Percentiles rank a stretch among this genome's conserved stretches.
Conservation (phyloP, 306 rosid genomes). For the Geum urbanum region DNA sequence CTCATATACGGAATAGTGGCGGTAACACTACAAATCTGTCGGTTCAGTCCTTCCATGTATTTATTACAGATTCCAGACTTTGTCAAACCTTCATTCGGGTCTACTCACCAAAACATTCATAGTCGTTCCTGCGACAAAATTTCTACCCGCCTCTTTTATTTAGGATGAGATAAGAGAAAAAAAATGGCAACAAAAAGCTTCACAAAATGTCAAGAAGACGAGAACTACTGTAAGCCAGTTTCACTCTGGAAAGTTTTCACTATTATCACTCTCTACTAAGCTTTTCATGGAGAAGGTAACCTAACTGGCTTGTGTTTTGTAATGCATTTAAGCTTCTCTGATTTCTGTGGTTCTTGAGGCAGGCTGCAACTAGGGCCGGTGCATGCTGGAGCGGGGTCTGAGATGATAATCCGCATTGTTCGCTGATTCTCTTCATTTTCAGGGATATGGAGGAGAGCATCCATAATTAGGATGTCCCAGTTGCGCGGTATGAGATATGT, state of each 20-base stretch:
- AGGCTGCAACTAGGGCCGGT: slow-evolving; percentile 41
- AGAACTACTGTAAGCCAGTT: background rate
- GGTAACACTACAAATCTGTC: background rate
- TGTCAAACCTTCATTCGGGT: background rate
- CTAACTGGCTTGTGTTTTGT: slow-evolving; percentile 8
- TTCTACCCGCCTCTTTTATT: background rate
- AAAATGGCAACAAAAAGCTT: background rate
- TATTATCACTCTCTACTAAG: background rate
- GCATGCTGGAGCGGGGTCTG: slow-evolving; percentile 48
- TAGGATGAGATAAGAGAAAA: background rate
- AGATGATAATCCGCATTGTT: slow-evolving; percentile 59
- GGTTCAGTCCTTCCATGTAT: too few species aligned
- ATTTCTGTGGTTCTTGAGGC: slow-evolving; percentile 30
- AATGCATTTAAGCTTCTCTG: slow-evolving; percentile 32
- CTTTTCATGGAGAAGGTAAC: background rate
- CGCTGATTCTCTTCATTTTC: slow-evolving; percentile 61
- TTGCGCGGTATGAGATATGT: slow-evolving; percentile 61
- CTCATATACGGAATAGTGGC: background rate
- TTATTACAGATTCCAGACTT: background rate
- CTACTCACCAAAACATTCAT: background rate
- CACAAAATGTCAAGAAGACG: background rate
- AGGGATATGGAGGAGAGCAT: slow-evolving; percentile 85
- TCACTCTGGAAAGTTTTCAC: background rate
- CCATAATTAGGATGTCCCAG: slow-evolving; percentile 90
- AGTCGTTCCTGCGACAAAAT: background rate